These are phyloP conservation scores for Ophiostoma piceae DNA, from an alignment of 2,329 filamentous ascomycete species.

Conservation along the genomic window DNA sequence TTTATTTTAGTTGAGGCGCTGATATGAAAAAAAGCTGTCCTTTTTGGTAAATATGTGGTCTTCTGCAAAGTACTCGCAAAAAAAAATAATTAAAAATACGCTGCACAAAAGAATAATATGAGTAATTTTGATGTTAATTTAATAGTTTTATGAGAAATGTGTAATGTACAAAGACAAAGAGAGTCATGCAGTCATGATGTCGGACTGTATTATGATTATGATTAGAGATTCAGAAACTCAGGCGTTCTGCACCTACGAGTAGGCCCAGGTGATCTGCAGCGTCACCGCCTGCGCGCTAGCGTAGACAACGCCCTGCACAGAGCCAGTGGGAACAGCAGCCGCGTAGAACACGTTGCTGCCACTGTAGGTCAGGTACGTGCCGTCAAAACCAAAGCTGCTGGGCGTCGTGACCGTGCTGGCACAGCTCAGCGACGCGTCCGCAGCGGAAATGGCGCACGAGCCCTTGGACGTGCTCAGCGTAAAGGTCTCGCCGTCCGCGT, in stretches of 20 bases:
- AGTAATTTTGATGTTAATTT: background rate
- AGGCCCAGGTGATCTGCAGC: conserved; percentile 29
- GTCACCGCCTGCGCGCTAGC: conserved; percentile 27
- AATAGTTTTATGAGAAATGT: background rate
- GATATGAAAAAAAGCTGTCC: too few species aligned
- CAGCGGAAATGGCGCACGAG: conserved; percentile 26
- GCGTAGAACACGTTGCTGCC: conserved; percentile 29
- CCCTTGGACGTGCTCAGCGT: conserved; percentile 31
- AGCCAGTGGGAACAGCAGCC: conserved; percentile 27
- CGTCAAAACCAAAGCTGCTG: conserved; percentile 31
- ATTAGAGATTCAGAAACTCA: background rate
- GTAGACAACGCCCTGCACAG: conserved; percentile 29
- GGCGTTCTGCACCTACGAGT: background rate
- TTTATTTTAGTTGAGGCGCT: too few species aligned
- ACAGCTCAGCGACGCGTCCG: conserved; percentile 27
- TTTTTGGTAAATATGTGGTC: too few species aligned
- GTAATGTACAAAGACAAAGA: background rate
- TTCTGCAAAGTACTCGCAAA: too few species aligned
- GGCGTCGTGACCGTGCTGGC: conserved; percentile 24
- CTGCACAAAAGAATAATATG: too few species aligned
- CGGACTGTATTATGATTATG: background rate
- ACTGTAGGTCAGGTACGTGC: conserved; percentile 29
- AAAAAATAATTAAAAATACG: background rate
- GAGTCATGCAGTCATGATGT: background rate
- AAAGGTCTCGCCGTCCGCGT: conserved; percentile 27